phyloP scores from a whole-genome alignment of 108 stramenopile species.

The Aurantiochytrium sp. region DNA sequence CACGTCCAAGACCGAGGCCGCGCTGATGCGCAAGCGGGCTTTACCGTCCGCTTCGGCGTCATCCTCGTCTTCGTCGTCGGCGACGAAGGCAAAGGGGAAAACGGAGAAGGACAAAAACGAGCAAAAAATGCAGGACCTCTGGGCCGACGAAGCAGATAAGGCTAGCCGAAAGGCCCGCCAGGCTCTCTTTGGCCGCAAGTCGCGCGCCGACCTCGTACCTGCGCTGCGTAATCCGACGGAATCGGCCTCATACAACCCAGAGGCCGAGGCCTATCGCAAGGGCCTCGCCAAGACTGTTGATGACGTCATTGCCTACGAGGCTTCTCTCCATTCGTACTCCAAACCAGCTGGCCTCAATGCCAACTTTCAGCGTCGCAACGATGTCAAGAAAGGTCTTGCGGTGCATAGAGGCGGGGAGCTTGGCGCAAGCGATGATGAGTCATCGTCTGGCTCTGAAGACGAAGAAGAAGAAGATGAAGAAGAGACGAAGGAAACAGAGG shows the following conservation, averaged over 20 bases:
- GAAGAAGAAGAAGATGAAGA: neutral
- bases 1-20: neutral
- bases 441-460: neutral
- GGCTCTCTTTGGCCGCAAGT: neutral
- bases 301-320: neutral
- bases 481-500: neutral
- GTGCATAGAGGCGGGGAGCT: neutral
- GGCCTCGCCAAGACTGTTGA: neutral
- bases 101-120: neutral
- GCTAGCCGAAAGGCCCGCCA: neutral
- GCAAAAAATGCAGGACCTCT: neutral
- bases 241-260: constrained; percentile 2
- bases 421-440: neutral
- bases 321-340: neutral
- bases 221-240: neutral
- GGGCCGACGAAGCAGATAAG: neutral
- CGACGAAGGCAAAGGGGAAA: too few relatives aligned
- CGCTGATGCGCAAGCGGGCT: neutral
- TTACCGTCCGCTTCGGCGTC: too few relatives aligned
- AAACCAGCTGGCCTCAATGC: neutral
- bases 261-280: neutral
- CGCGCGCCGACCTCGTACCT: neutral
- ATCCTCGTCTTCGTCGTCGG: too few relatives aligned
- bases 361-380: neutral
- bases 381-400: too few relatives aligned